These are phyloP conservation scores for Xylaria sp. DNA, from an alignment of 2,329 filamentous ascomycete genomes.

Conservation along the genomic window DNA sequence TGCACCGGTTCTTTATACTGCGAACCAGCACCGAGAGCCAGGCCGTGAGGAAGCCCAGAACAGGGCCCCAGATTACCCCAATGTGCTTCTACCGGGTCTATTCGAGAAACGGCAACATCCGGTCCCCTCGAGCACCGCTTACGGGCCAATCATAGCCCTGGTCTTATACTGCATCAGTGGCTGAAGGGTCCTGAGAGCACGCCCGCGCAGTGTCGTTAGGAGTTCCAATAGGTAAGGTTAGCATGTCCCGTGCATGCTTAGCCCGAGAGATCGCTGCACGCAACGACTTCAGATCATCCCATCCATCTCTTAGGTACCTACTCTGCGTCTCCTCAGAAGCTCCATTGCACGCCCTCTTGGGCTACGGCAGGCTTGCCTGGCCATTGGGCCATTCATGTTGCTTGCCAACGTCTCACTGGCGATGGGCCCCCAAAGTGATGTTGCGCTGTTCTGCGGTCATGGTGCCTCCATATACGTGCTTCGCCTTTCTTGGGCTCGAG, in stretches of 20 bases:
- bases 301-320: too few relatives aligned
- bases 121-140: constrained; percentile 34
- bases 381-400: constrained; percentile 1
- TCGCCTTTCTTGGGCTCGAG: constrained; percentile 33
- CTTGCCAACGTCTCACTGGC: constrained; percentile 29
- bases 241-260: constrained; percentile 12
- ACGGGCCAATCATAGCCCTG: constrained; percentile 44
- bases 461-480: constrained; percentile 32
- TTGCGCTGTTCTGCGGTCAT: constrained; percentile 12
- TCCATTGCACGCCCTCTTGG: neutral
- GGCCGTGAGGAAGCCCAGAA: constrained; percentile 16
- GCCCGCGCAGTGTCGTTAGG: neutral
- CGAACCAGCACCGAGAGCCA: constrained; percentile 19
- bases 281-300: constrained; percentile 21
- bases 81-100: constrained; percentile 39
- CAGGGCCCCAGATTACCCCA: neutral
- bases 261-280: constrained; percentile 9
- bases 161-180: constrained; percentile 17
- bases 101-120: constrained; percentile 31
- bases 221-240: neutral
- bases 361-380: constrained; percentile 8
- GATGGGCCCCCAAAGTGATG: constrained; percentile 26
- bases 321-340: constrained; percentile 1
- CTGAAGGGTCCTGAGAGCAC: constrained; percentile 10
- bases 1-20: constrained; percentile 45